These are phyloP conservation scores for Pulveroboletus sp. DNA, from an alignment of 768 basidiomycete genomes.

Conservation along the genomic window DNA sequence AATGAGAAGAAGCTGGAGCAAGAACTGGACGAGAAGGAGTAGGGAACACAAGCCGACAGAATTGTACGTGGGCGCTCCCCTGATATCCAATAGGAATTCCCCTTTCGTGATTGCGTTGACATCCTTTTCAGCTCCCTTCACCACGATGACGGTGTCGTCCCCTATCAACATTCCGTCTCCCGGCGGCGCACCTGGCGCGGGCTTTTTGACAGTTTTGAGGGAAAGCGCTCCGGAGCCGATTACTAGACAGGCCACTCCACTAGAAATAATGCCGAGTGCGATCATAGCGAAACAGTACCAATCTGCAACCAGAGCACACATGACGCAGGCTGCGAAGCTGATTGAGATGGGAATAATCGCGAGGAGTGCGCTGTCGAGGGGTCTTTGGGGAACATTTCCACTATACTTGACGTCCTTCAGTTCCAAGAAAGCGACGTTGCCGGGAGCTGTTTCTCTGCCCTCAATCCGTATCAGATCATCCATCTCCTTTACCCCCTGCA, in stretches of 20 bases:
- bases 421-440: constrained; percentile 20
- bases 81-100: constrained; percentile 22
- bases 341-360: constrained; percentile 22
- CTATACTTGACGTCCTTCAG: constrained; percentile 23
- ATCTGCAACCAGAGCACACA: constrained; percentile 26
- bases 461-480: not conserved
- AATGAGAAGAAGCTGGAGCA: constrained; percentile 34
- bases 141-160: constrained; percentile 24
- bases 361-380: constrained; percentile 9
- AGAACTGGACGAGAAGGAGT: constrained; percentile 31
- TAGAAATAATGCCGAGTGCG: constrained; percentile 32
- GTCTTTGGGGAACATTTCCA: constrained; percentile 2
- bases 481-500: constrained; percentile 13
- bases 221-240: constrained; percentile 29
- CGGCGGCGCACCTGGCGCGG: constrained; percentile 24
- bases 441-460: constrained; percentile 18
- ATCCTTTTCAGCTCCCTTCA: constrained; percentile 31
- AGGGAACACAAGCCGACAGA: constrained; percentile 28
- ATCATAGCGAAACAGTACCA: constrained; percentile 34
- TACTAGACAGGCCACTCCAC: constrained; percentile 27
- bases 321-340: constrained; percentile 22
- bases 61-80: constrained; percentile 12
- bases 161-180: constrained; percentile 33
- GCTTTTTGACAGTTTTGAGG: constrained; percentile 12
- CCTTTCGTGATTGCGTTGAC: constrained; percentile 33